A percentile compares a stretch with the other conserved stretches of the same genome.
Conservation (phyloP, 202 grass and related monocot species). For the Zoysia matrella region DNA sequence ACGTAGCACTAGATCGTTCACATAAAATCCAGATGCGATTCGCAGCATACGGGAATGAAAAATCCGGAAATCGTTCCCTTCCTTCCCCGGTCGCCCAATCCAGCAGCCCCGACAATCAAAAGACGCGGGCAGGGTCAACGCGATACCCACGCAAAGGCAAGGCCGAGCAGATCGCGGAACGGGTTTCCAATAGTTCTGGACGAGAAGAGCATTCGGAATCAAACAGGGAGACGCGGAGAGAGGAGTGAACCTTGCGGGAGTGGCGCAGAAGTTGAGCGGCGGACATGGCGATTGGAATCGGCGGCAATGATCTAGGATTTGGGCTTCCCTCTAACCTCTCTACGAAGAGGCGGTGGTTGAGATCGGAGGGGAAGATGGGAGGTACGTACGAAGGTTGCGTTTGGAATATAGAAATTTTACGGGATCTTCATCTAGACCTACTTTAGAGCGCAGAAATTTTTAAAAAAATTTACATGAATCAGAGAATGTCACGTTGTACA, state of each 20-base stretch:
- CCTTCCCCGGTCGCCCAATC: not conserved
- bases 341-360: not conserved
- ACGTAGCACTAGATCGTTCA: not conserved
- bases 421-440: no score
- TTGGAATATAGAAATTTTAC: no score
- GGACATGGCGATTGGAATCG: slow-evolving; percentile 45
- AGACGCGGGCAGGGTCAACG: not conserved
- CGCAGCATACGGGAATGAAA: no score
- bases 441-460: no score
- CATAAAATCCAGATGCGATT: not conserved
- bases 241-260: slow-evolving; percentile 70
- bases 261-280: slow-evolving; percentile 69
- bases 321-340: not conserved
- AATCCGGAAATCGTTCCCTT: not conserved
- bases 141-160: not conserved
- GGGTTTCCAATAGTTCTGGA: slow-evolving; percentile 2
- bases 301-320: slow-evolving; percentile 6
- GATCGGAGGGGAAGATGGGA: not conserved
- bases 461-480: no score
- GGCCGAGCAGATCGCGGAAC: slow-evolving; percentile 15
- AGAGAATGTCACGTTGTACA: no score
- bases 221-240: not conserved
- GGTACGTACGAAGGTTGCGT: no score
- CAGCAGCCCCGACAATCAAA: slow-evolving; percentile 10
- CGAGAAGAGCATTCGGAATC: not conserved